Evolutionary conservation across 305 asterid genomes (phyloP).

Genomic region (Ajuga reptans): DNA sequence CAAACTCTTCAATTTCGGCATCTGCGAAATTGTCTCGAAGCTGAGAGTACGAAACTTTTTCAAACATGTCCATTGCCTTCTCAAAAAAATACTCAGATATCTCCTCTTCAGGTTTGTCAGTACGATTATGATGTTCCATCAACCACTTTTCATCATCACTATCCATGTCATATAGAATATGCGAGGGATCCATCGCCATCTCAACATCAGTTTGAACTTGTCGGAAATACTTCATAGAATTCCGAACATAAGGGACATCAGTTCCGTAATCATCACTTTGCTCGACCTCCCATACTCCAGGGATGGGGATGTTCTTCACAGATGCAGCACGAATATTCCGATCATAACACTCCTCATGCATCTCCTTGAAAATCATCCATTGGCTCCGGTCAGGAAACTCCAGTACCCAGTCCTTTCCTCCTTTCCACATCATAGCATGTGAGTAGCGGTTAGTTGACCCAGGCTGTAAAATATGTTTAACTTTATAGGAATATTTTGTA

Average conservation of each 20-base stretch:
- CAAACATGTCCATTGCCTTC: conserved; percentile 64
- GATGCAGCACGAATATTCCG: conserved; percentile 96
- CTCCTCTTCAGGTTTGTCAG: conserved; percentile 41
- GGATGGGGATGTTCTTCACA: conserved; percentile 87
- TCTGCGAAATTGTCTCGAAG: conserved; percentile 50
- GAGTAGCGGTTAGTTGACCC: conserved; percentile 91
- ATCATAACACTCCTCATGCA: conserved; percentile 88
- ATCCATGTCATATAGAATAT: conserved; percentile 74
- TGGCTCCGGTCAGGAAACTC: conserved; percentile 94
- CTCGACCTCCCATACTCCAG: conserved; percentile 76
- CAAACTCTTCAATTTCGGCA: conserved; percentile 63
- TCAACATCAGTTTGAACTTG: conserved; percentile 89
- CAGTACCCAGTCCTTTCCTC: conserved; percentile 94
- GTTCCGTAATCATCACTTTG: conserved; percentile 46
- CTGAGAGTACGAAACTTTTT: conserved; percentile 67
- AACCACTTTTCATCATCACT: conserved; percentile 93
- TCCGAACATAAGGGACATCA: conserved; percentile 48
- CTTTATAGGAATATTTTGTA: conserved; percentile 68
- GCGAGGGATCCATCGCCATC: conserved; percentile 83
- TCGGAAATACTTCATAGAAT: conserved; percentile 48
- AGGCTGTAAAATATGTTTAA: conserved; percentile 70
- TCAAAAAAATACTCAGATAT: conserved; percentile 70
- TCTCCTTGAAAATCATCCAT: conserved; percentile 93
- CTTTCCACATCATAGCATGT: conserved; percentile 99
- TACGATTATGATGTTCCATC: conserved; percentile 26